Conservation (phyloP, 2,329 filamentous ascomycete species). For the Cladosporium sphaerospermum region DNA sequence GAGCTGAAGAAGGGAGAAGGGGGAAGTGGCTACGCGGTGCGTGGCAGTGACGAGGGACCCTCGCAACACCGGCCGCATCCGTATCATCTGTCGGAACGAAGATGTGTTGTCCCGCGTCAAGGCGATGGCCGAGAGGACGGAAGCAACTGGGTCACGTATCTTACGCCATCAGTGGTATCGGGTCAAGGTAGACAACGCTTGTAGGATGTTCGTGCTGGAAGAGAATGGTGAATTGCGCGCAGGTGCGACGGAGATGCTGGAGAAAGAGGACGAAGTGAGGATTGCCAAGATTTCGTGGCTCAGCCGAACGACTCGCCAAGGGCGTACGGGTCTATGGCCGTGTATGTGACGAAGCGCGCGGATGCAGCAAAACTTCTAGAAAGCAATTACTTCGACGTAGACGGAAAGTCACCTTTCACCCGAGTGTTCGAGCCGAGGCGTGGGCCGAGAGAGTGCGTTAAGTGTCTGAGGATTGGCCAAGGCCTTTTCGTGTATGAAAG, state of each 20-base stretch:
- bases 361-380: conserved; percentile 3
- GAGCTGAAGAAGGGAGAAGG: conserved; percentile 4
- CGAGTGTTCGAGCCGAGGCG: not conserved
- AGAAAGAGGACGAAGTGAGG: conserved; percentile 11
- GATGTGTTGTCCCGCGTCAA: conserved; percentile 1
- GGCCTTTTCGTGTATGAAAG: not conserved
- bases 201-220: conserved; percentile 4
- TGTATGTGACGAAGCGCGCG: conserved; percentile 8
- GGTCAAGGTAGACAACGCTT: conserved; percentile 12
- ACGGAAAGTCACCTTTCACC: not conserved
- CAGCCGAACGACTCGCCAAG: conserved; percentile 9
- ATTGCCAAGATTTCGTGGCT: conserved; percentile 9
- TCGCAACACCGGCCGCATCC: not conserved
- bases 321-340: conserved; percentile 11
- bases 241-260: conserved; percentile 1
- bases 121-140: conserved; percentile 4
- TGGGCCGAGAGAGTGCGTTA: not conserved
- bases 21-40: conserved; percentile 1
- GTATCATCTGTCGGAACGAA: conserved; percentile 4
- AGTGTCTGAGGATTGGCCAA: not conserved
- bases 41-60: conserved; percentile 13
- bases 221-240: conserved; percentile 1
- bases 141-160: not conserved
- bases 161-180: conserved; percentile 10
- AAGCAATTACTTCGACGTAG: not conserved